A percentile compares a stretch with the other conserved stretches of the same genome.
Evolutionary conservation across 371 early-diverging fungal species (phyloP).

Genomic region (Thermomucor indicae-seudaticae): DNA sequence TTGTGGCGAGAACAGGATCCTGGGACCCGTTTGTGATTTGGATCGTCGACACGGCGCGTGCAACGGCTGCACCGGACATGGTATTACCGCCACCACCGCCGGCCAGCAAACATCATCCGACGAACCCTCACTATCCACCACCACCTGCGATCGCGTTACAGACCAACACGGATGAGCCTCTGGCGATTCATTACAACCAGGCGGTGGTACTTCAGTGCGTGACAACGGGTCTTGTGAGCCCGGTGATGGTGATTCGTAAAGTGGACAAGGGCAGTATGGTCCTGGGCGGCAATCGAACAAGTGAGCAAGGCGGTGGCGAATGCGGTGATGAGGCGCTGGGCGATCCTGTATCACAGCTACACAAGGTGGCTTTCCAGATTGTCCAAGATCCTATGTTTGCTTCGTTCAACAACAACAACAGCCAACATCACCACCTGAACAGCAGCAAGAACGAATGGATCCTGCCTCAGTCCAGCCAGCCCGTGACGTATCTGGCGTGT

Average conservation of each 20-base stretch:
- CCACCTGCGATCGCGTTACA: conserved; percentile 77
- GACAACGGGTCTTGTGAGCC: conserved; percentile 77
- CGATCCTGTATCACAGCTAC: conserved; percentile 83
- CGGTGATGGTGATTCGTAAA: conserved; percentile 80
- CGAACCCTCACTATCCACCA: conserved; percentile 58
- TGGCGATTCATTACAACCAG: conserved; percentile 81
- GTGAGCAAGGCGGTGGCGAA: conserved; percentile 28
- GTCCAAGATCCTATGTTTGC: conserved; percentile 45
- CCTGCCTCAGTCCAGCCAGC: conserved; percentile 44
- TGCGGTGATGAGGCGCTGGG: conserved; percentile 47
- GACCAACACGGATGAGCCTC: conserved; percentile 37
- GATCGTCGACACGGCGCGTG: conserved; percentile 67
- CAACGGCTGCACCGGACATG: conserved; percentile 41
- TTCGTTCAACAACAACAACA: conserved; percentile 23
- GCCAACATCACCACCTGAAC: conserved; percentile 6
- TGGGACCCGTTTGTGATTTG: conserved; percentile 92
- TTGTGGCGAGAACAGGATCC: conserved; percentile 71
- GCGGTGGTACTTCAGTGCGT: conserved; percentile 80
- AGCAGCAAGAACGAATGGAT: conserved; percentile 9
- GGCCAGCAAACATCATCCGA: conserved; percentile 52
- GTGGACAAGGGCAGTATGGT: conserved; percentile 81
- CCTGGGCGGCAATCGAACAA: conserved; percentile 53
- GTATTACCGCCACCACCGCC: conserved; percentile 12
- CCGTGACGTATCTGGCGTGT: conserved; percentile 70
- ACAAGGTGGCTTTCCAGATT: conserved; percentile 88